Evolutionary conservation across 306 rosid species (phyloP), one percentile per base, ranked within the genome.

Genomic region (Vachellia collinsii): DNA sequence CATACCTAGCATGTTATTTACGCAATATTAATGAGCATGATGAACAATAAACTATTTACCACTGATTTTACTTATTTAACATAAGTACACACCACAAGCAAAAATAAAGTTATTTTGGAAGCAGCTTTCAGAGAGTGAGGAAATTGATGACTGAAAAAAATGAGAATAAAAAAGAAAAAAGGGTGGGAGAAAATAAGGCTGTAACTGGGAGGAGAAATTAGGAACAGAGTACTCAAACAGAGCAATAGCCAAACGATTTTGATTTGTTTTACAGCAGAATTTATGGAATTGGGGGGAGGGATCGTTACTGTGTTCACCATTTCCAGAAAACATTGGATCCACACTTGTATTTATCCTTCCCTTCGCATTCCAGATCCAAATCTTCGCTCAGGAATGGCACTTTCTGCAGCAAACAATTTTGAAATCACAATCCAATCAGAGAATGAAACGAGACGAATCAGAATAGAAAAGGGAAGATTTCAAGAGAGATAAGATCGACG

Each of bases 321-420:
- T 93, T 96, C 99, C 99, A 96, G 90, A 96, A 96, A 71, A 96
- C 99, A 84, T 96, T 96, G 81, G 99, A 96, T 72, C 97, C 99
- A 68, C 99, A 96, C 88, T 96, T 96, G 97, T 59, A 96, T 74
- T 96, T 96, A 85, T 96, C 99, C 80, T 87, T 96, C 6, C 99
- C 99, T 78, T 93, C 93, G 58, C 99, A 96, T 77, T 96, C 99
- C 83, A 96, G 76, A 2, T 70, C 87, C 93, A 96, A 88, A 83
- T 96, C 99, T 0, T 96, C 99, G 58, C 85, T 69, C 62, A 95
- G 2, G 86, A 93, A 95, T 58, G 97, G 98, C 14, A 95, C 97
- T 89, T 93, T 93, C 99, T 95, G 97, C 92, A 71, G 10, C 47
- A 7, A 6, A 42, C 65, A 19, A 37, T 66, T 7, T 9, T 5